These are phyloP conservation scores for Malassezia pachydermatis DNA, from an alignment of 1,284 basidiomycete genomes.

Conservation along the genomic window DNA sequence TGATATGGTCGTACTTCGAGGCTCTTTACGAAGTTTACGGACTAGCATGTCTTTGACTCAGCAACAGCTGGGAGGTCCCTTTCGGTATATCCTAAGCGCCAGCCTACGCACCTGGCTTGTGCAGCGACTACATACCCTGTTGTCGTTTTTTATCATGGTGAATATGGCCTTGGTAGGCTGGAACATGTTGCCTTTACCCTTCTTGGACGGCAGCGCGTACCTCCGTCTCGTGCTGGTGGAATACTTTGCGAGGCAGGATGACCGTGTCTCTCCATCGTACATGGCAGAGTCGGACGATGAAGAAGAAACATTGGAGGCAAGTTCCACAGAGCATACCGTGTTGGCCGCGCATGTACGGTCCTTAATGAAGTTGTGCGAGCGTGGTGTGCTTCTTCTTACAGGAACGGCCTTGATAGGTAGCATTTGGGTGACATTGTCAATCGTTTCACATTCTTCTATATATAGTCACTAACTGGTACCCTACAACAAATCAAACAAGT, in stretches of 20 bases:
- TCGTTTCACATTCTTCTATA: not conserved
- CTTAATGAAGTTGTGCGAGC: not conserved
- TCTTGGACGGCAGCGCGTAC: conserved; percentile 14
- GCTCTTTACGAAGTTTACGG: not conserved
- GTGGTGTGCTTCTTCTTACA: not conserved
- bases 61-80: not conserved
- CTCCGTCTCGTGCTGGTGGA: too few relatives aligned
- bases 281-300: too few relatives aligned
- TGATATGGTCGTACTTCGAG: conserved; percentile 10
- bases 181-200: conserved; percentile 20
- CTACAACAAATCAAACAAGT: conserved; percentile 19
- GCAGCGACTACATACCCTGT: not conserved
- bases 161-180: conserved; percentile 17
- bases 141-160: conserved; percentile 3
- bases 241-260: too few relatives aligned
- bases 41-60: not conserved
- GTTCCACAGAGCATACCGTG: too few relatives aligned
- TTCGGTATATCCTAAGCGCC: not conserved
- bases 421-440: not conserved
- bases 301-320: too few relatives aligned
- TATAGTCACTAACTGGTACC: not conserved
- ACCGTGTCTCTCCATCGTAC: too few relatives aligned
- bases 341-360: too few relatives aligned
- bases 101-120: not conserved
- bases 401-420: conserved; percentile 4